Evolutionary conservation across 306 rosid genomes (phyloP).

Genomic region (Acacia acuminata): DNA sequence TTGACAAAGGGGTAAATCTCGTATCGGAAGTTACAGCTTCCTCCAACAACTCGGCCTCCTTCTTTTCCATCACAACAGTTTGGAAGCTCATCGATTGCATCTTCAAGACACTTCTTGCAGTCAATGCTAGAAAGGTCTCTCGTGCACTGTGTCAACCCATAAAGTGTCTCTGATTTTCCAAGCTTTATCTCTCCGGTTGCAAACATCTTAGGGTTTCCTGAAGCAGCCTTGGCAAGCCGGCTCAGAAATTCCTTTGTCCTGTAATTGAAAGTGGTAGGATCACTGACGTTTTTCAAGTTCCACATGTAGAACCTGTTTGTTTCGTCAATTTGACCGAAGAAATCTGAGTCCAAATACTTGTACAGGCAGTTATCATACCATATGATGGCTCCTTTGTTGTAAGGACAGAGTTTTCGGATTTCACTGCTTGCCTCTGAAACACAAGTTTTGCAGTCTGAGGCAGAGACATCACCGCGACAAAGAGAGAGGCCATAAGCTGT

Average conservation of each 20-base stretch:
- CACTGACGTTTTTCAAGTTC: slow-evolving; percentile 29
- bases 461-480: slow-evolving; percentile 38
- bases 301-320: slow-evolving; percentile 17
- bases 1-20: slow-evolving; percentile 48
- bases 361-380: slow-evolving; percentile 37
- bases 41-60: slow-evolving; percentile 56
- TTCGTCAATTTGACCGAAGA: slow-evolving; percentile 41
- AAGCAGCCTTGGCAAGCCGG: slow-evolving; percentile 27
- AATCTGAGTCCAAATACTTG: slow-evolving; percentile 40
- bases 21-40: slow-evolving; percentile 51
- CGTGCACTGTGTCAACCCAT: slow-evolving; percentile 49
- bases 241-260: slow-evolving; percentile 28
- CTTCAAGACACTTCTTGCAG: slow-evolving; percentile 53
- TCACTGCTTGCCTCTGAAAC: slow-evolving; percentile 29
- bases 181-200: slow-evolving; percentile 31
- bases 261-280: slow-evolving; percentile 26
- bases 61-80: slow-evolving; percentile 47
- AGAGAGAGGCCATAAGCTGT: slow-evolving; percentile 39
- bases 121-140: slow-evolving; percentile 46
- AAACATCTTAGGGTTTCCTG: slow-evolving; percentile 29
- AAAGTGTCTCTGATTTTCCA: slow-evolving; percentile 26
- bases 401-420: slow-evolving; percentile 25
- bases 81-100: slow-evolving; percentile 41
- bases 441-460: slow-evolving; percentile 44
- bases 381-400: slow-evolving; percentile 35